These are phyloP conservation scores for Chytriomyces confervae DNA, from an alignment of 192 early-diverging fungal genomes.

Conservation along the genomic window DNA sequence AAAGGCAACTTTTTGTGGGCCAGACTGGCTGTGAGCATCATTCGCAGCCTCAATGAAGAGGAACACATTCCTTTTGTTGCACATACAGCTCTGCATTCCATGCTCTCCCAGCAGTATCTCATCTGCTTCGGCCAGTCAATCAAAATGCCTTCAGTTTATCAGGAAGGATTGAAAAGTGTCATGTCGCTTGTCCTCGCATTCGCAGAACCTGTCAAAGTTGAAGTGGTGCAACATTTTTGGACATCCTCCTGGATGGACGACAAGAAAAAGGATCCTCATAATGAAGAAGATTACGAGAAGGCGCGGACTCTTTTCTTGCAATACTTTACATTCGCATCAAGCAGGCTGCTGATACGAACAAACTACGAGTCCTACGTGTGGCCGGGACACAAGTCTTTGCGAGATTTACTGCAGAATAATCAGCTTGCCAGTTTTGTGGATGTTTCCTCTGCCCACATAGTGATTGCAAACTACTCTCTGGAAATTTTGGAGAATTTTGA, in stretches of 20 bases:
- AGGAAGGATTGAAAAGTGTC: not conserved
- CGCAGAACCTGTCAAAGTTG: not conserved
- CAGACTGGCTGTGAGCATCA: slow-evolving; percentile 20
- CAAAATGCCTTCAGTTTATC: slow-evolving; percentile 10
- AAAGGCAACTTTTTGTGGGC: slow-evolving; percentile 24
- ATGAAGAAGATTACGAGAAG: not conserved
- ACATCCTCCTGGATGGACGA: not conserved
- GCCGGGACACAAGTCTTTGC: slow-evolving; percentile 13
- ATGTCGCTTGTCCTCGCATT: slow-evolving; percentile 1
- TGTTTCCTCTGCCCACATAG: not conserved
- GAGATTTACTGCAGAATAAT: slow-evolving; percentile 7
- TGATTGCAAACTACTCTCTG: not conserved
- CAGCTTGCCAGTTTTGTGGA: slow-evolving; percentile 7
- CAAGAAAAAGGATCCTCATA: not conserved
- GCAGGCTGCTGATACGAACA: slow-evolving; percentile 4
- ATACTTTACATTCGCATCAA: not conserved
- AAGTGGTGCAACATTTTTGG: slow-evolving; percentile 5
- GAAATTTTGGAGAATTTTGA: slow-evolving; percentile 13
- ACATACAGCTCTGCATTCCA: not conserved
- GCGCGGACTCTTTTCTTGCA: not conserved
- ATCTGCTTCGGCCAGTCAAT: slow-evolving; percentile 8
- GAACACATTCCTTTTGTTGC: slow-evolving; percentile 3
- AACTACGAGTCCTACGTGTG: not conserved
- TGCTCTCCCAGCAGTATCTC: slow-evolving; percentile 3
- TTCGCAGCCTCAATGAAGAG: slow-evolving; percentile 21